Evolutionary conservation across 352 stramenopile species (phyloP).

Genomic region (Phytophthora crassamura): DNA sequence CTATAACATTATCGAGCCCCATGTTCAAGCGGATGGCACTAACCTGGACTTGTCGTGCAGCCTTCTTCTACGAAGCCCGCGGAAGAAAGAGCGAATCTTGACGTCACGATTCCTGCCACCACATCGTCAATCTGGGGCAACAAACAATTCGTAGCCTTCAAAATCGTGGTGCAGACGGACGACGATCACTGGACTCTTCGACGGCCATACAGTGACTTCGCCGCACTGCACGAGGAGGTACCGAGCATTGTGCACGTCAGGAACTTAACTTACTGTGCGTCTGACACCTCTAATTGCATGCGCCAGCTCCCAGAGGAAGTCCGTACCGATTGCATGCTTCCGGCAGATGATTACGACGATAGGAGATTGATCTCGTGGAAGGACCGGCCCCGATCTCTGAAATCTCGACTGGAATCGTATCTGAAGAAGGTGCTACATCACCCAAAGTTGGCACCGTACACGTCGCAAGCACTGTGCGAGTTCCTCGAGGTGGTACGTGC

Average conservation of each 20-base stretch:
- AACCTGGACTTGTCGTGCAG: conserved; percentile 17
- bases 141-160: conserved; percentile 76
- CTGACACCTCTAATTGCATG: neutral
- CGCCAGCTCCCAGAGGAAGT: conserved; percentile 56
- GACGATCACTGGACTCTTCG: conserved; percentile 74
- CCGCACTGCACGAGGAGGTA: conserved; percentile 60
- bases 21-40: conserved; percentile 2
- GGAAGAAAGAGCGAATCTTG: conserved; percentile 42
- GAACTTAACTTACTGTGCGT: neutral
- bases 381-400: conserved; percentile 60
- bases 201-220: conserved; percentile 75
- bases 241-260: neutral
- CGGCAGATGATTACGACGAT: conserved; percentile 46
- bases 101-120: conserved; percentile 68
- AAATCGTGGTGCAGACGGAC: conserved; percentile 75
- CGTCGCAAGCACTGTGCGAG: conserved; percentile 70
- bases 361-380: conserved; percentile 70
- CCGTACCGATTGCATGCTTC: conserved; percentile 48
- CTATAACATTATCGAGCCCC: neutral
- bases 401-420: conserved; percentile 71
- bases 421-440: conserved; percentile 61
- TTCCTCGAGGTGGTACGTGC: conserved; percentile 72
- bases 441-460: conserved; percentile 54
- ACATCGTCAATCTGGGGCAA: conserved; percentile 78
- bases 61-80: conserved; percentile 26